phyloP scores from a whole-genome alignment of 2,329 filamentous ascomycete species.

The Epichloe elymi region DNA sequence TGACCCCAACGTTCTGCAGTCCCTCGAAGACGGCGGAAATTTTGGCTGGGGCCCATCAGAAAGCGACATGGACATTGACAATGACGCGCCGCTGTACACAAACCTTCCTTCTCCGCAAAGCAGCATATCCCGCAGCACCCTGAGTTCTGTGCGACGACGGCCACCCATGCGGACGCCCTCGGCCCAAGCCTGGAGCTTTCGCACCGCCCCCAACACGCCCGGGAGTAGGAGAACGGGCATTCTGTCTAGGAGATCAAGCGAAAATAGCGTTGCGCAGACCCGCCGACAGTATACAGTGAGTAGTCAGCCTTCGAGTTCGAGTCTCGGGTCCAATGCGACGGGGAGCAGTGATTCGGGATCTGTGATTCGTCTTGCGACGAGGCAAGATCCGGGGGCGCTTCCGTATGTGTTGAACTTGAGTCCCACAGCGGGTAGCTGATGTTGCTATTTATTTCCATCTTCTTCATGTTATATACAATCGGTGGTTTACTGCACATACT shows the following conservation, averaged over 20 bases:
- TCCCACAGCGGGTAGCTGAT: conserved; percentile 12
- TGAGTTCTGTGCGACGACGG: conserved; percentile 16
- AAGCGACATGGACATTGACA: conserved; percentile 27
- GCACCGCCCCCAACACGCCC: conserved; percentile 41
- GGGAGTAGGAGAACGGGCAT: conserved; percentile 26
- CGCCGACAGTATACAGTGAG: conserved; percentile 26
- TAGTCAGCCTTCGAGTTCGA: conserved; percentile 26
- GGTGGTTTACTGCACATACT: neutral
- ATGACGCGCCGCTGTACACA: conserved; percentile 30
- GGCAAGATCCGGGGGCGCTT: conserved; percentile 17
- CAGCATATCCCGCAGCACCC: conserved; percentile 18
- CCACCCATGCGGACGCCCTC: conserved; percentile 26
- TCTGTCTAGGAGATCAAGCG: conserved; percentile 24
- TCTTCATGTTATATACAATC: neutral
- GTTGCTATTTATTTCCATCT: neutral
- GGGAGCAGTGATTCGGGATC: conserved; percentile 24
- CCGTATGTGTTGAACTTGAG: conserved; percentile 25
- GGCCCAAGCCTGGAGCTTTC: conserved; percentile 31
- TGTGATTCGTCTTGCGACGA: conserved; percentile 35
- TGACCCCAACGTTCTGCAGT: conserved; percentile 37
- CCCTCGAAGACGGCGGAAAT: conserved; percentile 10
- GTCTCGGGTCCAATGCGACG: conserved; percentile 25
- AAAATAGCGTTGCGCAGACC: conserved; percentile 29
- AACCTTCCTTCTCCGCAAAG: conserved; percentile 27
- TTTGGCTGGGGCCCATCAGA: conserved; percentile 17